phyloP scores from a whole-genome alignment of 495 filamentous ascomycete genomes.

The Penicillium silybi region DNA sequence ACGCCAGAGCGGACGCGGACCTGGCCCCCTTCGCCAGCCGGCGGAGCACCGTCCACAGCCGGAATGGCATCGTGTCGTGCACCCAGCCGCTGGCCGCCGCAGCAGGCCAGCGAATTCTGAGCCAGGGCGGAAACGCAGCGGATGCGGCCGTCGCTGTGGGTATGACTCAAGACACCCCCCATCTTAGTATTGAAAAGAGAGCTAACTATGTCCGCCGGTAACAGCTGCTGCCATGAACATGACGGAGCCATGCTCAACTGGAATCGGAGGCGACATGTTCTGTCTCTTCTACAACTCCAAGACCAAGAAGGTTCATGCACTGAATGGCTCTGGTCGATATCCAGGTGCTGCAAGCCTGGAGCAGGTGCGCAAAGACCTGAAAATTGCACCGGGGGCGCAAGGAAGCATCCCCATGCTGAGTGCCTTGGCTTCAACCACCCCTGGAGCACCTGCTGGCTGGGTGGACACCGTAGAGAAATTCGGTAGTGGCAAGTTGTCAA shows the following conservation, averaged over 20 bases:
- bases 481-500: conserved; percentile 76
- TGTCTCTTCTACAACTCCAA: conserved; percentile 88
- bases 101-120: conserved; percentile 79
- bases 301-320: conserved; percentile 71
- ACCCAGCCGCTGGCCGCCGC: conserved; percentile 88
- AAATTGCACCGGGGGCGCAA: conserved; percentile 54
- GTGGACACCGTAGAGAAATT: conserved; percentile 87
- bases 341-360: conserved; percentile 66
- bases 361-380: conserved; percentile 63
- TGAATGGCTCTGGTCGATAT: conserved; percentile 90
- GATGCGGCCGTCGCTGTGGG: conserved; percentile 91
- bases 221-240: conserved; percentile 84
- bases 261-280: conserved; percentile 99
- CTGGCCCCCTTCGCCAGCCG: conserved; percentile 72
- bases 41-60: conserved; percentile 88
- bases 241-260: conserved; percentile 88
- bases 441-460: conserved; percentile 93
- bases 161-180: conserved; percentile 17
- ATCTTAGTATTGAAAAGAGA: background rate
- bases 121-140: conserved; percentile 87
- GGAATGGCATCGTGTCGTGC: conserved; percentile 86
- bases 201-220: background rate
- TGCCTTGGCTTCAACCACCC: conserved; percentile 78
- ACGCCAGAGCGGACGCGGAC: conserved; percentile 56
- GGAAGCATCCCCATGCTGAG: conserved; percentile 71